Evolutionary conservation across 495 filamentous ascomycete genomes (phyloP).

Genomic region (Filosporella fistucella): DNA sequence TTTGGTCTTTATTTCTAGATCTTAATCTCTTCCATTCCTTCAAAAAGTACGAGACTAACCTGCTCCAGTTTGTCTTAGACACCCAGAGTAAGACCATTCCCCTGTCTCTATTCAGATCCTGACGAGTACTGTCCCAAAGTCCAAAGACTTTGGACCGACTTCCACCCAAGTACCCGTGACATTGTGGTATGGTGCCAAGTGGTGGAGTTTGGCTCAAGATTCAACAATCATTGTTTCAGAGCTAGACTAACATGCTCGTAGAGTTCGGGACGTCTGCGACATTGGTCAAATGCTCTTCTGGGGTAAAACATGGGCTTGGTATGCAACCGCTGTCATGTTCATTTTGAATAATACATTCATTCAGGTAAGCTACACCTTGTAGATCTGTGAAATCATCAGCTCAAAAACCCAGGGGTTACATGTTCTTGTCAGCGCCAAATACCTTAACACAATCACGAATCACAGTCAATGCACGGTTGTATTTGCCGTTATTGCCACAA

Average conservation of each 20-base stretch:
- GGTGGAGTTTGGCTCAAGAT: too few relatives aligned
- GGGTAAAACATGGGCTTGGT: conserved; percentile 75
- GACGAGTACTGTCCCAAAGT: too few relatives aligned
- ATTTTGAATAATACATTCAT: conserved; percentile 89
- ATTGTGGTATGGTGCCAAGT: too few relatives aligned
- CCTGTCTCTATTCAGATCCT: too few relatives aligned
- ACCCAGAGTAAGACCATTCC: conserved; percentile 58
- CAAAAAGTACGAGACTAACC: too few relatives aligned
- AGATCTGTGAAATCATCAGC: not conserved
- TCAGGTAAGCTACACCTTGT: conserved; percentile 37
- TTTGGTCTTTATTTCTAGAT: too few relatives aligned
- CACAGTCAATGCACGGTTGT: conserved; percentile 64
- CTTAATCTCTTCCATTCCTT: too few relatives aligned
- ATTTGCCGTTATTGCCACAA: conserved; percentile 63
- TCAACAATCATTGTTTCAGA: too few relatives aligned
- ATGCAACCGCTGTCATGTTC: conserved; percentile 82
- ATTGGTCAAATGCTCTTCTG: conserved; percentile 87
- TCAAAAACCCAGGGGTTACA: conserved; percentile 56
- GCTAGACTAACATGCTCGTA: too few relatives aligned
- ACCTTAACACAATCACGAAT: conserved; percentile 77
- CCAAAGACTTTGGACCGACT: too few relatives aligned
- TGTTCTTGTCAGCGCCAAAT: conserved; percentile 73
- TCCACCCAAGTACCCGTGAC: too few relatives aligned
- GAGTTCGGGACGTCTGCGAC: conserved; percentile 85
- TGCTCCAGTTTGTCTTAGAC: conserved; percentile 79